Conservation (phyloP, 2,329 filamentous ascomycete species). For the Penicillium olsonii region DNA sequence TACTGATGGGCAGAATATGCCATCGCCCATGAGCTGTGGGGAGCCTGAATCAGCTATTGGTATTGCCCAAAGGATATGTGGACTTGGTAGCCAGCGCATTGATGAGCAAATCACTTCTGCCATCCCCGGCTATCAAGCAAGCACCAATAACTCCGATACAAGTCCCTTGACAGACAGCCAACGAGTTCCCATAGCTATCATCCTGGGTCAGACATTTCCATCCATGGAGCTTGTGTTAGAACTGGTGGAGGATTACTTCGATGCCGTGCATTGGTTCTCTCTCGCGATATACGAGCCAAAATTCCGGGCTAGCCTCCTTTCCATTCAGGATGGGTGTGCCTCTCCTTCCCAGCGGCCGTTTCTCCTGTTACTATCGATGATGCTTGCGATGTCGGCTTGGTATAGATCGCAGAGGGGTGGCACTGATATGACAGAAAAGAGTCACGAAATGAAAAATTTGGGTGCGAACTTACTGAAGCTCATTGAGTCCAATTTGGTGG, state of each 20-base stretch:
- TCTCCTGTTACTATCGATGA: conserved; percentile 38
- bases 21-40: conserved; percentile 20
- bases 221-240: conserved; percentile 28
- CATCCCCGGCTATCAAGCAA: conserved; percentile 34
- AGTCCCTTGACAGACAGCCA: conserved; percentile 15
- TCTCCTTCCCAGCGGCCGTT: conserved; percentile 39
- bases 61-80: conserved; percentile 36
- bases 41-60: conserved; percentile 40
- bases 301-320: conserved; percentile 37
- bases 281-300: conserved; percentile 46
- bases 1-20: not conserved
- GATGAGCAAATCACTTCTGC: conserved; percentile 36
- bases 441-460: conserved; percentile 15
- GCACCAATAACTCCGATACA: conserved; percentile 4
- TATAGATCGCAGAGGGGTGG: conserved; percentile 33
- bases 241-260: conserved; percentile 45
- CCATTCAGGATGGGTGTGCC: conserved; percentile 37
- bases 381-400: conserved; percentile 43
- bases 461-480: conserved; percentile 21
- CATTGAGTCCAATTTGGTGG: conserved; percentile 38
- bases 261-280: conserved; percentile 49
- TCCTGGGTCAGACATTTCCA: conserved; percentile 34
- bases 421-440: conserved; percentile 14
- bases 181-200: conserved; percentile 25
- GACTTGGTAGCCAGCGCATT: conserved; percentile 28